Conservation (phyloP, 1,284 basidiomycete species). For the Marasmius sp. region DNA sequence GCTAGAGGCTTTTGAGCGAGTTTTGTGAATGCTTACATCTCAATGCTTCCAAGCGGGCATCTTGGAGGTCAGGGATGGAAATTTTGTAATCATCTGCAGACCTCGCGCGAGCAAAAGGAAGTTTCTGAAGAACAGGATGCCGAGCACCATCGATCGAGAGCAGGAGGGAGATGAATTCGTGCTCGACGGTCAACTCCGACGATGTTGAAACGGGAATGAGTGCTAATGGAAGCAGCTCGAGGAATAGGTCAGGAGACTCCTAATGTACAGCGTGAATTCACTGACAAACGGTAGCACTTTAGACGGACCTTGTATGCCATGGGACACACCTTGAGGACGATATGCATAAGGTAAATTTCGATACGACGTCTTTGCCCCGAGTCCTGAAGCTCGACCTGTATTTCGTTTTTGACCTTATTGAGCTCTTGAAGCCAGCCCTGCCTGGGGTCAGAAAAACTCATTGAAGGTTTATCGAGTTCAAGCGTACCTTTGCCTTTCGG, state of each 20-base stretch:
- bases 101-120: constrained; percentile 13
- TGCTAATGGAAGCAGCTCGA: constrained; percentile 57
- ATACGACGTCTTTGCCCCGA: constrained; percentile 58
- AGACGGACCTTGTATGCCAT: constrained; percentile 57
- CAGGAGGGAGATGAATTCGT: constrained; percentile 54
- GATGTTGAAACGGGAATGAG: constrained; percentile 42
- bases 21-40: constrained; percentile 18
- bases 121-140: constrained; percentile 47
- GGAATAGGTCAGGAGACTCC: constrained; percentile 46
- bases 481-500: neutral
- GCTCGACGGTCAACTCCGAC: constrained; percentile 51
- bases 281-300: neutral
- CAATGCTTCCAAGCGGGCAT: constrained; percentile 25
- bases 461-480: neutral
- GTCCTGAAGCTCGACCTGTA: constrained; percentile 62
- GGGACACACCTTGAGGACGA: constrained; percentile 65
- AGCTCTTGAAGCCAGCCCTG: constrained; percentile 31
- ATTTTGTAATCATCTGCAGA: constrained; percentile 21
- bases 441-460: neutral
- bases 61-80: constrained; percentile 23
- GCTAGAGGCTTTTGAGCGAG: neutral
- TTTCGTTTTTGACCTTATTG: constrained; percentile 48
- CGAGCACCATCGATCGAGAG: constrained; percentile 52
- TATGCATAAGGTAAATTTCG: constrained; percentile 69
- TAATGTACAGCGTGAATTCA: constrained; percentile 33